Evolutionary conservation across 2,329 filamentous ascomycete genomes (phyloP), one percentile per base, ranked within the genome.

Genomic region (Colletotrichum horii): DNA sequence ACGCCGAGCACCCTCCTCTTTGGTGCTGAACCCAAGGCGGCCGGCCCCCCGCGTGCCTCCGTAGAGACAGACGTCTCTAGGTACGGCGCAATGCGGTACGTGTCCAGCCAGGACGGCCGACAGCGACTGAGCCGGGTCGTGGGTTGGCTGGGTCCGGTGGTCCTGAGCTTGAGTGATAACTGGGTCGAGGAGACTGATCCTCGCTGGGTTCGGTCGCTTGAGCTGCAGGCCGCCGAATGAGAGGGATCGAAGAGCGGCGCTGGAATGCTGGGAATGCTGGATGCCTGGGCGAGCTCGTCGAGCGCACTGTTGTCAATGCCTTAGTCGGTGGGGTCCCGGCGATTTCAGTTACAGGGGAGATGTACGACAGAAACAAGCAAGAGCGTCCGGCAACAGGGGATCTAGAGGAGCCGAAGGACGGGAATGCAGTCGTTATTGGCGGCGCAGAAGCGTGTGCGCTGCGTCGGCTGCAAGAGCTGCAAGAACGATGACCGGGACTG

Each of bases 391-490:
- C 43, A 71, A 75, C 75, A 70, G 68, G 76, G 71, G 71, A 28
- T 69, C 58, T 70, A 32, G 58, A 60, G 56, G 65, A 48, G 64
- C 22, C 69, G 66, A 43, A 64, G 60, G 71, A 70, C 55, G 71
- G 43, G 69, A 73, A 77, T 71, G 66, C 62, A 71, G 22, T 77
- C 66, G 77, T 64, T 77, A 71, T 78, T 78, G 75, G 77, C 43
- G 43, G 43, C 52, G 61, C 66, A 77, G 64, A 16, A 19, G 75
- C 19, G 32, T 68, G 65, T 68, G 48, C 72, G 61, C 71, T 70
- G 75, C 62, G 70, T 69, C 52, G 72, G 43, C 43, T 52, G 43
- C 43, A 52, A 52, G 43, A 52, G n/a, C 43, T 52, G 43, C 43
- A 52, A 52, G 43, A 52, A 52, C 43, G 43, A 52, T 14, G 36